Conservation (phyloP, 1,284 basidiomycete genomes). For the Phenoliferia sp. region DNA sequence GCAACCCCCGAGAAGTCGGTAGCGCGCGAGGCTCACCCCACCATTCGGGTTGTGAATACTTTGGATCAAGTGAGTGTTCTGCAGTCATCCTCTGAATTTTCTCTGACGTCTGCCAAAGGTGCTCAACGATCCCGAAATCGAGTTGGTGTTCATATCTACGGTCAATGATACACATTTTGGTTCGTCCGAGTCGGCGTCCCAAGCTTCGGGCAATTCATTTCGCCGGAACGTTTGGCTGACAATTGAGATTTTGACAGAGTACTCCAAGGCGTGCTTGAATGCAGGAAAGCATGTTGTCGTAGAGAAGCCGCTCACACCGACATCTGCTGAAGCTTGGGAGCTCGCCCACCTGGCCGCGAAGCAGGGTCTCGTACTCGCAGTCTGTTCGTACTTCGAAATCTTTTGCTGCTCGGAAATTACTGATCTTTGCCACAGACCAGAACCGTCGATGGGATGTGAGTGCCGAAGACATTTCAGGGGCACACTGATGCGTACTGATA, state of each 20-base stretch:
- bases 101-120: neutral
- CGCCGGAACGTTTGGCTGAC: neutral
- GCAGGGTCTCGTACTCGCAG: slow-evolving; percentile 60
- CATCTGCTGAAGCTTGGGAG: slow-evolving; percentile 59
- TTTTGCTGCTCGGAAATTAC: neutral
- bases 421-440: slow-evolving; percentile 54
- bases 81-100: neutral
- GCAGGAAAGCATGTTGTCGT: slow-evolving; percentile 74
- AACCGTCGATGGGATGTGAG: slow-evolving; percentile 79
- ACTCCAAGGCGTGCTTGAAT: slow-evolving; percentile 53
- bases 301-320: slow-evolving; percentile 76
- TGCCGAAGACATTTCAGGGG: too few species aligned
- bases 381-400: slow-evolving; percentile 6
- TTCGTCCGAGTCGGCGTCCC: neutral
- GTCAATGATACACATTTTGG: slow-evolving; percentile 73
- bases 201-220: neutral
- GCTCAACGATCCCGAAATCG: slow-evolving; percentile 41
- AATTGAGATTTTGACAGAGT: slow-evolving; percentile 36
- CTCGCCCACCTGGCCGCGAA: slow-evolving; percentile 61
- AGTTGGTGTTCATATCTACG: slow-evolving; percentile 60
- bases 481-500: too few species aligned
- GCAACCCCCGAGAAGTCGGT: slow-evolving; percentile 30
- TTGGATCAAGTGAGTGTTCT: slow-evolving; percentile 12
- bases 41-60: slow-evolving; percentile 24
- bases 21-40: slow-evolving; percentile 29